Evolutionary conservation across 768 basidiomycete species (phyloP).

Genomic region (Pholiota molesta): DNA sequence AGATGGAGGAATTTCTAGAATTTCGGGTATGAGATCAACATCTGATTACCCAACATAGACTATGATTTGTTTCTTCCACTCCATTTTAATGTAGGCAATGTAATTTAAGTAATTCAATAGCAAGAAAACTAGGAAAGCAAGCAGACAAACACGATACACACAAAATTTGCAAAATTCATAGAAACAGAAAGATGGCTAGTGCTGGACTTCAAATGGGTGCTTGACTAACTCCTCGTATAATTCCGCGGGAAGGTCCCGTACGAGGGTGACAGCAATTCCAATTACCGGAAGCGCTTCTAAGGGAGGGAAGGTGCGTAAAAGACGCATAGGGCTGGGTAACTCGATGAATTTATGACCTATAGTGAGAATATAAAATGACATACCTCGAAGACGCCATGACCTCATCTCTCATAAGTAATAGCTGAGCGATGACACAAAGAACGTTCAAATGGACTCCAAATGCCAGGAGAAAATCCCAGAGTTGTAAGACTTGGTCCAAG

Average conservation of each 20-base stretch:
- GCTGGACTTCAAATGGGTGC: conserved; percentile 73
- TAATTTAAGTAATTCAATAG: conserved; percentile 16
- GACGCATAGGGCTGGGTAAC: conserved; percentile 81
- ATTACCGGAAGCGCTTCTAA: conserved; percentile 87
- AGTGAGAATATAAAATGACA: conserved; percentile 18
- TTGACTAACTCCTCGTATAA: conserved; percentile 88
- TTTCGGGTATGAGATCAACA: conserved; percentile 31
- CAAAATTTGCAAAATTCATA: neutral
- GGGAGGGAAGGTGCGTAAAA: conserved; percentile 92
- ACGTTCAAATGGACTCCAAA: conserved; percentile 98
- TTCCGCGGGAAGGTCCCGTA: conserved; percentile 86
- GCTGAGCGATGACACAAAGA: conserved; percentile 94
- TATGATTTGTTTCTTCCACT: conserved; percentile 4
- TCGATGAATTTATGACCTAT: conserved; percentile 7
- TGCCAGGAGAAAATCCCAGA: conserved; percentile 98
- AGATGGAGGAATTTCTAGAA: conserved; percentile 23
- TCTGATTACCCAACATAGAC: conserved; percentile 18
- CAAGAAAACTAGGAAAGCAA: conserved; percentile 21
- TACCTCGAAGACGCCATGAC: conserved; percentile 89
- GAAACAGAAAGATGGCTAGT: conserved; percentile 13
- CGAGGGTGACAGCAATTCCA: conserved; percentile 91
- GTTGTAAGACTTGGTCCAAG: conserved; percentile 87
- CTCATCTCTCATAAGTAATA: conserved; percentile 87
- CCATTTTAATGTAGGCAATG: conserved; percentile 1
- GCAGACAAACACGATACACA: conserved; percentile 1